These are phyloP conservation scores for Suhomyces bolitotheri DNA, from an alignment of 1,139 yeast species.

Conservation along the genomic window DNA sequence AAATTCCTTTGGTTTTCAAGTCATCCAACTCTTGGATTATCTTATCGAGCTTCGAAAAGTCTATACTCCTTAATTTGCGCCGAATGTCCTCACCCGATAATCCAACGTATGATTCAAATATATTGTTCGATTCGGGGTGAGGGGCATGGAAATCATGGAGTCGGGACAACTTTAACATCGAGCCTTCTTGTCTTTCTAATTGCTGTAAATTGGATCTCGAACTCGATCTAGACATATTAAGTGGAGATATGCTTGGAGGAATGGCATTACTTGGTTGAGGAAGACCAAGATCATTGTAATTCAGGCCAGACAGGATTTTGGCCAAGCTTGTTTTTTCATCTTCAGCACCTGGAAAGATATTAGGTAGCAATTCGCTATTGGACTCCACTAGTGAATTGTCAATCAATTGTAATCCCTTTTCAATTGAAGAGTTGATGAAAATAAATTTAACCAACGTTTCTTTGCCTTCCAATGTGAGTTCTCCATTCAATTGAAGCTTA, in stretches of 20 bases:
- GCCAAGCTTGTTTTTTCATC: conserved; percentile 23
- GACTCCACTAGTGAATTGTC: conserved; percentile 35
- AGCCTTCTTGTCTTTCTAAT: conserved; percentile 45
- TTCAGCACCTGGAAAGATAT: conserved; percentile 16
- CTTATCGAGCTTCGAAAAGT: conserved; percentile 54
- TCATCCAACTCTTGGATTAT: conserved; percentile 50
- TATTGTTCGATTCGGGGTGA: conserved; percentile 13
- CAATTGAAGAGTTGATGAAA: conserved; percentile 67
- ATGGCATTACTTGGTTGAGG: too few species aligned
- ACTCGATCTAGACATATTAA: conserved; percentile 34
- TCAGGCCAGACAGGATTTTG: too few species aligned
- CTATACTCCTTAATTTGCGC: conserved; percentile 43
- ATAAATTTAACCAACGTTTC: conserved; percentile 70
- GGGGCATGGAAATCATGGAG: conserved; percentile 29
- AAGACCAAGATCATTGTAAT: too few species aligned
- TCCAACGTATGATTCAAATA: conserved; percentile 23
- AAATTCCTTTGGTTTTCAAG: conserved; percentile 53
- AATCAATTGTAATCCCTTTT: conserved; percentile 60
- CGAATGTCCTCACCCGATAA: conserved; percentile 57
- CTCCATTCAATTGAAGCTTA: conserved; percentile 52
- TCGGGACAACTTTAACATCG: conserved; percentile 36
- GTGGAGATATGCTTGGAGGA: conserved; percentile 26
- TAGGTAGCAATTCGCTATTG: conserved; percentile 9
- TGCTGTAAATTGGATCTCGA: conserved; percentile 39
- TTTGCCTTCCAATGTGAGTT: conserved; percentile 65